Conservation (phyloP, 23 red algal species). For the Pyropia haitanensis region DNA sequence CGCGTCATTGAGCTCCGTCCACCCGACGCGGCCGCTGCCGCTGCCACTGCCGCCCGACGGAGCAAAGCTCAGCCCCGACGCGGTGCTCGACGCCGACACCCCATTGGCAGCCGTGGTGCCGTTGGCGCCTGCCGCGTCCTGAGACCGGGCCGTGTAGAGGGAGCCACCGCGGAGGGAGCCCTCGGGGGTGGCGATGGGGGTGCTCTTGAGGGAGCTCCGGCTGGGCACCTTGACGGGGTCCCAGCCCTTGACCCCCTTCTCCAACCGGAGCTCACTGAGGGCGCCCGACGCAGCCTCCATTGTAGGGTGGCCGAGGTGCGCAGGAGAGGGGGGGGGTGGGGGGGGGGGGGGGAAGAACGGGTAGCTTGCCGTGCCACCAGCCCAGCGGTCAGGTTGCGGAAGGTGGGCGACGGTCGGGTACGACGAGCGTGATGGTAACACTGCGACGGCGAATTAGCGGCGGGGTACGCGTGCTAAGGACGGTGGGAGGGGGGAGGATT, state of each 20-base stretch:
- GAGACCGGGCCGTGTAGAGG: not conserved
- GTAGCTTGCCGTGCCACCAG: too few species aligned
- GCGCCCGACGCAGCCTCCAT: too few species aligned
- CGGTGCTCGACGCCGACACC: constrained; percentile 11
- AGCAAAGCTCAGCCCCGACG: not conserved
- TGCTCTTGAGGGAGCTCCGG: constrained; percentile 52
- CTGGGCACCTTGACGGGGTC: constrained; percentile 42
- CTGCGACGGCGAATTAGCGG: too few species aligned
- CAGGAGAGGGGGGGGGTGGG: too few species aligned
- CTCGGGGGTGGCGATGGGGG: constrained; percentile 60
- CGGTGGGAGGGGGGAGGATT: too few species aligned
- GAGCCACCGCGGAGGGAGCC: constrained; percentile 44
- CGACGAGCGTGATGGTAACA: too few species aligned
- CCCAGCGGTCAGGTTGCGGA: too few species aligned
- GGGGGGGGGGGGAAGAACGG: too few species aligned
- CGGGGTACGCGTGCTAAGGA: too few species aligned
- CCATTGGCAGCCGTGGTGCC: constrained; percentile 4
- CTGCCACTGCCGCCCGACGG: constrained; percentile 1
- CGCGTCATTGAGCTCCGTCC: not conserved
- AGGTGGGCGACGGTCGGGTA: too few species aligned
- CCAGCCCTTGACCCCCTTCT: constrained; percentile 10
- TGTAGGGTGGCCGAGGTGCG: too few species aligned
- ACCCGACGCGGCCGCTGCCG: not conserved
- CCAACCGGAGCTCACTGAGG: too few species aligned
- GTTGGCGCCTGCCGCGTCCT: not conserved